Evolutionary conservation across 768 basidiomycete genomes (phyloP), one percentile per base, ranked within the genome.

Genomic region (Termitomyces eurrhizus): DNA sequence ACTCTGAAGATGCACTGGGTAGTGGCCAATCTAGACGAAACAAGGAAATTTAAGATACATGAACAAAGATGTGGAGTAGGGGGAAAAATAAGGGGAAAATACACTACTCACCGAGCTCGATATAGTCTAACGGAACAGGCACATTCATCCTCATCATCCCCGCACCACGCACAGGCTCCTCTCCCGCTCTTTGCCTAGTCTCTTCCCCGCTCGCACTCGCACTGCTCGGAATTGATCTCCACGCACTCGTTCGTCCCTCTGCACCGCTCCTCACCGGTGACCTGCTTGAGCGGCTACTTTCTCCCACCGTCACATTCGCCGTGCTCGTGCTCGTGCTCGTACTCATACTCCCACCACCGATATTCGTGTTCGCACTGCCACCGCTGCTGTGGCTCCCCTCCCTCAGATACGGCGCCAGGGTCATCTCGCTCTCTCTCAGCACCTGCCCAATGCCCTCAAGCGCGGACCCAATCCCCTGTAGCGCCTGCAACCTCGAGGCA

Each of bases 371-470:
- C 16, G 14, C 48, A 24, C 7, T 29, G 14, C 11, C 18, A 11
- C 21, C 16, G 6, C 7, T 8, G 8, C 11, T 14, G 2, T 29
- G 29, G 29, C 11, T 12, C 0, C 33, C 48, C 21, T 62, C 64
- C 41, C 57, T 37, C 29, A 61, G 16, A 36, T 53, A 64, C 35
- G 63, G 56, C 29, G n/a, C 53, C 26, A 64, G n/a, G 1, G 57
- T 56, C 11, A 59, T n/a, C 53, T 64, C 63, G 50, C 63, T 64
- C 32, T 61, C 60, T 29, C 60, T 60, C 21, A 64, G 26, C 9
- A 51, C 64, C 26, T 62, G 60, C 2, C 60, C 64, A 8, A 64
- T 56, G 0, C 64, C 64, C 50, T 64, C 58, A 14, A 64, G 48
- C 14, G 64, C 61, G 1, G 61, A 52, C 18, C 61, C 61, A 1